Evolutionary conservation across 2,329 filamentous ascomycete species (phyloP), one percentile per base, ranked within the genome.

Genomic region (Fusarium protoensiforme): DNA sequence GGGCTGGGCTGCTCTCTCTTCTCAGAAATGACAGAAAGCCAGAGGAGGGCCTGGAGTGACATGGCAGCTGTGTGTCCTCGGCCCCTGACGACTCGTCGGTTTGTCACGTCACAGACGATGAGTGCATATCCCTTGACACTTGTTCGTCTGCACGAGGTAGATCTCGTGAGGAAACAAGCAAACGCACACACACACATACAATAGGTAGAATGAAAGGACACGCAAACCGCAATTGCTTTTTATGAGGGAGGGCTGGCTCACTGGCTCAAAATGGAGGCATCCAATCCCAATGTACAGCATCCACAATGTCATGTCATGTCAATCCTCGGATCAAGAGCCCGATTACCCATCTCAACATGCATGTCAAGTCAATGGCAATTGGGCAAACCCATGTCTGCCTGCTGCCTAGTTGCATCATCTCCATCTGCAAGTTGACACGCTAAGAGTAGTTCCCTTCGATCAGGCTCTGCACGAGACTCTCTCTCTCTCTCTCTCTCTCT

Each of bases 321-420:
- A 51, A 48, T 48, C 43, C 18, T 27, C 9, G 16, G 16, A 48
- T 16, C 43, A 1, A 48, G 43, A 48, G 18, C 18, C 39, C 6
- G 13, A 58, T 46, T 46, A 13, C 22, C 41, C 41, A 46, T 58
- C 18, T 14, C 16, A 24, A 39, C 36, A 6, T 36, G 46, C 22
- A 51, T 58, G 27, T 59, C 56, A 29, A 22, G 22, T 62, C 41
- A 36, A 56, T 56, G 33, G 29, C 48, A 62, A 65, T 64, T 67
- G 63, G 68, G 20, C 10, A 35, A 51, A 22, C 5, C 33, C 39
- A 33, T 27, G 69, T 63, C 61, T 73, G 61, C 61, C 46, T 51
- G 24, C 24, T 27, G 41, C 22, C 41, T 27, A 51, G 46, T 51
- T n/a, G 24, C 24, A 48, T 27, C 24, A 46, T 43, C 39, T n/a